Base-by-base conservation (phyloP, 768 basidiomycete species). In the Kwoniella botswanensis region DNA sequence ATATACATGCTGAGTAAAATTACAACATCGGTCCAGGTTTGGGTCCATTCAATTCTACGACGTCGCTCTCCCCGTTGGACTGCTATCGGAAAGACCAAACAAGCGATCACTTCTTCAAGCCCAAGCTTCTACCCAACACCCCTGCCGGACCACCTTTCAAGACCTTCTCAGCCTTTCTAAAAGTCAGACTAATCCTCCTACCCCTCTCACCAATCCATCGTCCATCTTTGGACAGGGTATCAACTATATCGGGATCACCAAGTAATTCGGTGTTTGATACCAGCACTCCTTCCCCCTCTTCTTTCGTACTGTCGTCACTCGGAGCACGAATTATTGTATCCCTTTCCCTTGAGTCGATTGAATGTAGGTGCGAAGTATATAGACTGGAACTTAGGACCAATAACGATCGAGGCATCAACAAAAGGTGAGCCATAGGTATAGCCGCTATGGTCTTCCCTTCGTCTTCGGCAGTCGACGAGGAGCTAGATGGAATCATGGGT, bases 381-480 rank as follows among this genome's bases (percentile, higher is more conserved):
- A 94, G 85, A 17, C 86, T 83, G 1, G 86, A 86, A 22, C 86
- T 88, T 21, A 94, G 91, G 75, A 98, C 88, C 74, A 97, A 86
- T 29, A 93, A 88, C 73, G 93, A 94, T 57, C 94, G 89, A 57
- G 92, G 91, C 79, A 97, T 92, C 71, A 98, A 86, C 24, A 95
- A 85, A 13, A 96, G 80, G 3, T 92, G 90, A 22, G 92, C 84
- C 26, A 90, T 83, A 2, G 93, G 93, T 10, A 79, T 85, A 52
- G 86, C 86, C 65, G 91, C 87, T 70, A 93, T 89, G n/a, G 86
- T 75, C 65, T 87, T 68, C 21, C 43, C 61, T 35, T 67, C 74
- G 24, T 29, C 66, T 24, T 67, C 67, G n/a, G 54, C 29, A 22
- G 63, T 17, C 41, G 71, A 46, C 3, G 54, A 18, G 5, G 78